Base-by-base conservation (phyloP, 257 asterid species). In the Solanum verrucosum region DNA sequence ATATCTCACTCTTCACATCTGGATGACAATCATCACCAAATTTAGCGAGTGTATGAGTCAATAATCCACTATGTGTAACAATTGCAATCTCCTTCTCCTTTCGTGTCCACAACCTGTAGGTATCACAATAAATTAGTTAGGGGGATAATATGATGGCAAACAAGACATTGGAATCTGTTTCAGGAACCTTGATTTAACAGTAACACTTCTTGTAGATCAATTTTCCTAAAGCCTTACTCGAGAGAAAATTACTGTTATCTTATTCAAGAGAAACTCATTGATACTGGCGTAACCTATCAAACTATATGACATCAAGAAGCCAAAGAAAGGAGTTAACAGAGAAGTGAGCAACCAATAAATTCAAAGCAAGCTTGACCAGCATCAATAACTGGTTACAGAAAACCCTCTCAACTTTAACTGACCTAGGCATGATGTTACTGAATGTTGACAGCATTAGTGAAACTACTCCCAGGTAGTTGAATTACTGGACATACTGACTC, bases 31-130 rank as follows among this genome's bases (percentile, higher is more conserved):
- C 98, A 87, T 87, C 85, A 88, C 98, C 99, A 90, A 90, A 96
- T 89, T 90, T 88, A 70, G 90, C 65, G 18, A 97, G 94, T 18
- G 96, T 93, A 71, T 96, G 98, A 77, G 92, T 85, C 90, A 97
- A 91, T 89, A 96, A 95, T 85, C 95, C 98, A 88, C 96, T 94
- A 38, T 97, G 99, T 71, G 98, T 95, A 83, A 97, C 98, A 88
- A 97, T 93, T 67, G 96, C 98, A 90, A 97, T 97, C 92, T 97
- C 98, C 49, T 94, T 94, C 94, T 97, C 99, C 89, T 96, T 90
- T 83, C 98, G 92, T n/a, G 96, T 93, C 96, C 94, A 96, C 92
- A 97, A 84, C 99, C 98, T 97, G 92, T 90, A 89, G 10, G 9
- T 83, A 77, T 87, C n/a, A 21, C 27, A 27, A 83, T 63, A n/a